These are phyloP conservation scores for Centella asiatica DNA, from an alignment of 129 eudicot species.

Conservation along the genomic window DNA sequence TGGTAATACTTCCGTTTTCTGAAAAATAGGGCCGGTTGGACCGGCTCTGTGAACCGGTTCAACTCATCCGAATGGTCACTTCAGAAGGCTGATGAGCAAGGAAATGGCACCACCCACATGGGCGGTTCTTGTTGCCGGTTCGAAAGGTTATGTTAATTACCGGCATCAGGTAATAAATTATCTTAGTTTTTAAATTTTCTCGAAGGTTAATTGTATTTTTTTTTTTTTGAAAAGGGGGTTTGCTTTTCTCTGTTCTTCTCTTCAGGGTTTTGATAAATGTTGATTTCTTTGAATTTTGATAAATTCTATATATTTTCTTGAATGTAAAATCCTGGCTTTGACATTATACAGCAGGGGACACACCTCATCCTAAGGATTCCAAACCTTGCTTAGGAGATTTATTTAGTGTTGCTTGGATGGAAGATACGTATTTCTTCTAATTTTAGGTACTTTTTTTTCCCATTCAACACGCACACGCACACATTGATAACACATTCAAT, in stretches of 20 bases:
- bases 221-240: too few species aligned
- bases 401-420: slow-evolving; percentile 97
- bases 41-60: slow-evolving; percentile 18
- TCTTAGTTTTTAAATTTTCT: too few species aligned
- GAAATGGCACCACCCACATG: slow-evolving; percentile 38
- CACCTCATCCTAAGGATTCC: slow-evolving; percentile 65
- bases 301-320: too few species aligned
- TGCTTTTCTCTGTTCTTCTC: too few species aligned
- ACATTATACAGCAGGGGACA: too few species aligned
- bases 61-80: slow-evolving; percentile 33
- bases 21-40: slow-evolving; percentile 11
- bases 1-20: slow-evolving; percentile 8
- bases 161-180: slow-evolving; percentile 77
- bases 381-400: slow-evolving; percentile 78
- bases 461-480: too few species aligned
- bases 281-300: too few species aligned
- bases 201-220: too few species aligned
- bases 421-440: slow-evolving; percentile 54
- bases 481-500: too few species aligned
- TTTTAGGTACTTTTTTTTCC: too few species aligned
- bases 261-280: too few species aligned
- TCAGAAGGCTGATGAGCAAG: slow-evolving; percentile 10
- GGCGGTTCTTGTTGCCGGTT: slow-evolving; percentile 96
- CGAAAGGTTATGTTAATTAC: slow-evolving; percentile 49
- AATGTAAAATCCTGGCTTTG: too few species aligned